Conservation (phyloP, 164 flowering plant species). For the Brasenia schreberi region DNA sequence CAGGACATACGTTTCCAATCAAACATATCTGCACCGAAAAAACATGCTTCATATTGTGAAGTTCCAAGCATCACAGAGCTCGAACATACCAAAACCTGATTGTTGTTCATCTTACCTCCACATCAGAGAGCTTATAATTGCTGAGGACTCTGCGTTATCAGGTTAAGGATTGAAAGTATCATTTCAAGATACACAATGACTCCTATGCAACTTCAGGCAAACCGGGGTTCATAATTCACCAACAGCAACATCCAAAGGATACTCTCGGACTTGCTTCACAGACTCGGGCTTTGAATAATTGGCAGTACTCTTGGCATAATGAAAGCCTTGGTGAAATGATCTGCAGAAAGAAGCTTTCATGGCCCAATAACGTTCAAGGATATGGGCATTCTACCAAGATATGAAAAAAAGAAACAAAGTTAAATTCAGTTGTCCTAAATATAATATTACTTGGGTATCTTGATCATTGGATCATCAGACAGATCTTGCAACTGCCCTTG, state of each 20-base stretch:
- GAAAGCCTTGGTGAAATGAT: slow-evolving; percentile 59
- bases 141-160: slow-evolving; percentile 37
- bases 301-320: slow-evolving; percentile 44
- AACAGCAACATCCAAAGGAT: slow-evolving; percentile 34
- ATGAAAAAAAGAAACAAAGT: slow-evolving; percentile 1
- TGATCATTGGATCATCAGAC: slow-evolving; percentile 63
- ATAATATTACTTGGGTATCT: slow-evolving; percentile 53
- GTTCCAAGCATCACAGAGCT: neutral
- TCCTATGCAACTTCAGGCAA: neutral
- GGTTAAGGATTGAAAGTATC: slow-evolving; percentile 30
- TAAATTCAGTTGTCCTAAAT: neutral
- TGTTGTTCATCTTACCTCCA: slow-evolving; percentile 37
- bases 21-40: slow-evolving; percentile 54
- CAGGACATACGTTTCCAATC: slow-evolving; percentile 65
- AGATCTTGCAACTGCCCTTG: slow-evolving; percentile 55
- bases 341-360: slow-evolving; percentile 24
- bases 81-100: slow-evolving; percentile 4
- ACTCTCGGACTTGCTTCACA: slow-evolving; percentile 52
- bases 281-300: slow-evolving; percentile 27
- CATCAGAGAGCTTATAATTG: slow-evolving; percentile 49
- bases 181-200: neutral
- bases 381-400: neutral
- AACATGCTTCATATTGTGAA: slow-evolving; percentile 1
- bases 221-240: neutral
- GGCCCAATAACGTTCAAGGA: neutral